Base-by-base conservation (phyloP, 257 asterid genomes). In the Craterostigma plantagineum region DNA sequence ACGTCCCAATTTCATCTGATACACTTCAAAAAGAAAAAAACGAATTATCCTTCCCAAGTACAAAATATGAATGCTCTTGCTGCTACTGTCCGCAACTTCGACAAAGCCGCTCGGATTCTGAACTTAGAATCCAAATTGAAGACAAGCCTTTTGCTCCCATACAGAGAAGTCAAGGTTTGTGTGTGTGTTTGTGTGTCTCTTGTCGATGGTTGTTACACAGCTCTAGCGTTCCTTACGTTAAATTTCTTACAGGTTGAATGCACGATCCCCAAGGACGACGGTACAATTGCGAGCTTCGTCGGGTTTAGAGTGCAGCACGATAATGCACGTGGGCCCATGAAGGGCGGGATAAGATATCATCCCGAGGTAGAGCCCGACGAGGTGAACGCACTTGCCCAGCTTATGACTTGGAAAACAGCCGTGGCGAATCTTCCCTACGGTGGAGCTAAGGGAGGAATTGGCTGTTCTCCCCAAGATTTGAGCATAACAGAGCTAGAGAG, bases 181-280 rank as follows among this genome's bases (percentile, higher is more conserved):
- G 30, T 23, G 30, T 23, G 30, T 23, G 30, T 23, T n/a, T n/a
- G n/a, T n/a, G n/a, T n/a, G n/a, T n/a, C n/a, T n/a, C n/a, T n/a
- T n/a, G n/a, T n/a, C n/a, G n/a, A n/a, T n/a, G n/a, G n/a, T n/a
- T n/a, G n/a, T n/a, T n/a, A n/a, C n/a, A n/a, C n/a, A n/a, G 30
- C 30, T 23, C 30, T 2, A 23, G 30, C 6, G 30, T 23, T 23
- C 6, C 30, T 23, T n/a, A n/a, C n/a, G n/a, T n/a, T n/a, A n/a
- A n/a, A n/a, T n/a, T n/a, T n/a, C n/a, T n/a, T n/a, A n/a, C n/a
- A 84, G 96, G 96, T 85, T 23, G 96, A 85, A 62, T 85, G 96
- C 46, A 81, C 96, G 35, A 81, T 81, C 39, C 96, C 96, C 3
- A 85, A 81, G 64, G 92, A 85, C 44, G 96, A 85, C 46, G 96